Base-by-base conservation (phyloP, 768 basidiomycete species). In the Tephrocybe sp. region DNA sequence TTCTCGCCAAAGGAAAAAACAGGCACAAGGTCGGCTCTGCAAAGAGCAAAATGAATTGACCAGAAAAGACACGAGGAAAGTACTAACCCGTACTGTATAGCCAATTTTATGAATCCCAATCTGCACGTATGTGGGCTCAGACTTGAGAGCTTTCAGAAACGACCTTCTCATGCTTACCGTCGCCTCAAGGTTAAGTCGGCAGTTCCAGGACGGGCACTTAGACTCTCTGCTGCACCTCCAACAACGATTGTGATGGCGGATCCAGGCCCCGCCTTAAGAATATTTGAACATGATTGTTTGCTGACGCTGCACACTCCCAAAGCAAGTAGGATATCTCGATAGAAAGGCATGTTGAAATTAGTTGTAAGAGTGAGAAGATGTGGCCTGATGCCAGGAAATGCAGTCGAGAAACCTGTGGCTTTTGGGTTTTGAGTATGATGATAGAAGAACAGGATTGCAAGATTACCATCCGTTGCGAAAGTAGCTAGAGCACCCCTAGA, bases 1-100 rank as follows among this genome's bases (percentile, higher is more conserved):
- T 98, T 98, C 74, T 99, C 97, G 11, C 97, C 97, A 60, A 99
- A 99, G 4, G 93, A 95, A 64, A 99, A 98, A 3, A 98, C 95
- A 0, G 97, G 97, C 0, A 99, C 97, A 10, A 99, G 76, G 62
- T 95, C 93, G 33, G 97, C 97, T 48, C 93, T 94, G 47, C 3
- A 34, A n/a, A n/a, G 25, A 45, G 30, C 24, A 20, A 28, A 38
- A 52, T 50, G 21, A 34, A 44, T 12, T 53, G 25, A 12, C 4
- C 3, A 34, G 44, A 33, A 36, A 30, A 12, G n/a, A n/a, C n/a
- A n/a, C n/a, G n/a, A n/a, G n/a, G n/a, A n/a, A 36, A 40, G 42
- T n/a, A 60, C 80, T 9, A 53, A 91, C 90, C 91, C 93, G 63
- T 93, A 83, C 52, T 88, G 88, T 47, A 96, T 93, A 1, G 93